Base-by-base conservation (phyloP, 805 yeast genomes). In the Wickerhamomyces subpelliculosus region DNA sequence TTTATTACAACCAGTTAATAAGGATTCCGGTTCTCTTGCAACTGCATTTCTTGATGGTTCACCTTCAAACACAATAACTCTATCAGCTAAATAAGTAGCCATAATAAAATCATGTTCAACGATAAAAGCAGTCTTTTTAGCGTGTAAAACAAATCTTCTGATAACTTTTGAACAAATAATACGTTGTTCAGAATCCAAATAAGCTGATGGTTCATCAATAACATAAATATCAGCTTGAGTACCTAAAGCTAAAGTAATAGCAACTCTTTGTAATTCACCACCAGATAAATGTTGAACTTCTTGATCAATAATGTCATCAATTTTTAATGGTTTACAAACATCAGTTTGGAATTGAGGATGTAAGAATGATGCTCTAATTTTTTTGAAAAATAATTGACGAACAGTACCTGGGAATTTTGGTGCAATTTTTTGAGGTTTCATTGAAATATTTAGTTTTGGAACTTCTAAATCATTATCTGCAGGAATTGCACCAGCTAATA, bases 81-180 rank as follows among this genome's bases (percentile, higher is more conserved):
- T 79, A 68, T 93, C 99, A 47, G 99, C 98, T 73, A 93, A 76
- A 64, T 93, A 93, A 14, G 99, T 93, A 48, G 98, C 97, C 99
- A 93, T 93, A 72, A 93, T 93, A 77, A 93, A 93, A 77, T 93
- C 99, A 80, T 93, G 99, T 81, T 93, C 99, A 42, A 93, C 99
- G 55, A 93, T 73, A 64, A 93, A 93, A n/a, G 99, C 98, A 33
- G 97, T 90, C 75, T 90, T 93, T 73, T 90, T 89, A 52, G 96
- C 78, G 62, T 93, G 98, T 62, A 93, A 70, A 57, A 93, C 85
- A 60, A 88, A 93, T 67, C 96, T 83, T 77, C 96, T 84, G 55
- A 93, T 93, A 52, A 93, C 98, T 73, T 93, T 93, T 37, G 98
- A 85, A 74, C 98, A 93, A 51, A 93, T 84, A 58, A 93, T 88